Percentiles rank a stretch among this genome's conserved stretches.
These are phyloP conservation scores for Coniferiporia sulphurascens DNA, from an alignment of 1,284 basidiomycete genomes.

Conservation along the genomic window DNA sequence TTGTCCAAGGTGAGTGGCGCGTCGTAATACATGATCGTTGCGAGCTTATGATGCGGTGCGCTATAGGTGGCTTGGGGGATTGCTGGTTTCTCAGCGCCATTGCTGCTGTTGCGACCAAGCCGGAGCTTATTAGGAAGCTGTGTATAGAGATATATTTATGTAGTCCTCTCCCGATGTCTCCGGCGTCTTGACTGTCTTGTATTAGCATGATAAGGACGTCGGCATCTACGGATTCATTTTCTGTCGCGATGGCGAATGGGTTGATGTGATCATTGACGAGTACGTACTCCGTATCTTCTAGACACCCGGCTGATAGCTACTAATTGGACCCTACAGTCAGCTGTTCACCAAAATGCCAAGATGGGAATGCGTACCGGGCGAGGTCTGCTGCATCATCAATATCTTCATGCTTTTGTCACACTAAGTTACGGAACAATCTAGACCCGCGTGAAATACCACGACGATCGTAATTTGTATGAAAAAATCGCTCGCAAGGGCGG, in stretches of 20 bases:
- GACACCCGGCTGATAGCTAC: background rate
- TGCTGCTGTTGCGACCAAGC: conserved; percentile 35
- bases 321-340: conserved; percentile 26
- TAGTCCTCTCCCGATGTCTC: background rate
- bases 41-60: background rate
- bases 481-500: conserved; percentile 40
- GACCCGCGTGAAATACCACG: conserved; percentile 39
- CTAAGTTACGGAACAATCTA: background rate
- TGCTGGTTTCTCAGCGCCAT: conserved; percentile 51
- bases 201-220: conserved; percentile 40
- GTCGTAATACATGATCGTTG: background rate
- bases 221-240: conserved; percentile 56
- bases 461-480: conserved; percentile 43
- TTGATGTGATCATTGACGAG: conserved; percentile 44
- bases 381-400: conserved; percentile 1
- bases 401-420: background rate
- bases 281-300: conserved; percentile 25
- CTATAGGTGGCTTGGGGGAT: conserved; percentile 31
- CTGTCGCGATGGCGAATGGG: conserved; percentile 39
- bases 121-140: conserved; percentile 43
- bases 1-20: conserved; percentile 34
- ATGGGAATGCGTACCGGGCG: conserved; percentile 40
- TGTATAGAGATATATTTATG: conserved; percentile 39
- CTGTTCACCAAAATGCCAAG: conserved; percentile 43
- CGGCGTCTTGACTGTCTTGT: conserved; percentile 1